phyloP scores from a whole-genome alignment of 2,329 filamentous ascomycete genomes.

The Emergomyces pasteurianus region DNA sequence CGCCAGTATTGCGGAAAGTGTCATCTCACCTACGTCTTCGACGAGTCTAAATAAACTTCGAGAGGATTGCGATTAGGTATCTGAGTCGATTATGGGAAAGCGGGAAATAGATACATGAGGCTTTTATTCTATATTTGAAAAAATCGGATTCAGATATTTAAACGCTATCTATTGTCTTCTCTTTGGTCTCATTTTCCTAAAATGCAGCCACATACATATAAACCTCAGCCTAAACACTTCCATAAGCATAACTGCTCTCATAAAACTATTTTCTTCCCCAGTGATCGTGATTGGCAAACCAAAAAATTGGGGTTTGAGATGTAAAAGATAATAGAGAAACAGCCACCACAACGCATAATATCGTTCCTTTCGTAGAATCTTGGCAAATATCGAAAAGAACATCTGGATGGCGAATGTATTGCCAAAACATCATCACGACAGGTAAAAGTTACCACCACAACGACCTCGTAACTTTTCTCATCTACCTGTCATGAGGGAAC shows the following conservation, averaged over 20 bases:
- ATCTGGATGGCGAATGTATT: no score
- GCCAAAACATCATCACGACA: neutral
- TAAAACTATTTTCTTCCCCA: neutral
- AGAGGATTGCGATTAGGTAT: neutral
- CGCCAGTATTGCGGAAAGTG: constrained; percentile 85
- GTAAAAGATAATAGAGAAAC: neutral
- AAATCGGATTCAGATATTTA: neutral
- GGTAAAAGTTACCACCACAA: constrained; percentile 4
- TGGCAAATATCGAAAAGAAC: neutral
- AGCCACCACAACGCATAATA: neutral
- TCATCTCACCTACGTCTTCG: constrained; percentile 61
- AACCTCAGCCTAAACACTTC: neutral
- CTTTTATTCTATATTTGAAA: neutral
- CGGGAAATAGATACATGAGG: neutral
- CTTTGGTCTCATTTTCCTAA: neutral
- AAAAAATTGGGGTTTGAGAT: neutral
- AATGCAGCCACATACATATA: no score
- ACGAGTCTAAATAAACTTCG: constrained; percentile 45
- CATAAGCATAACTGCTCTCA: neutral
- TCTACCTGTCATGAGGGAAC: constrained; percentile 14
- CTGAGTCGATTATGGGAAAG: neutral
- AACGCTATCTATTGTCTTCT: neutral
- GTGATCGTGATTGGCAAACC: no score
- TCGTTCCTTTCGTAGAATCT: neutral
- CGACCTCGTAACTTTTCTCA: constrained; percentile 1